These are phyloP conservation scores for Candida anutae DNA, from an alignment of 1,139 yeast genomes.

Conservation along the genomic window DNA sequence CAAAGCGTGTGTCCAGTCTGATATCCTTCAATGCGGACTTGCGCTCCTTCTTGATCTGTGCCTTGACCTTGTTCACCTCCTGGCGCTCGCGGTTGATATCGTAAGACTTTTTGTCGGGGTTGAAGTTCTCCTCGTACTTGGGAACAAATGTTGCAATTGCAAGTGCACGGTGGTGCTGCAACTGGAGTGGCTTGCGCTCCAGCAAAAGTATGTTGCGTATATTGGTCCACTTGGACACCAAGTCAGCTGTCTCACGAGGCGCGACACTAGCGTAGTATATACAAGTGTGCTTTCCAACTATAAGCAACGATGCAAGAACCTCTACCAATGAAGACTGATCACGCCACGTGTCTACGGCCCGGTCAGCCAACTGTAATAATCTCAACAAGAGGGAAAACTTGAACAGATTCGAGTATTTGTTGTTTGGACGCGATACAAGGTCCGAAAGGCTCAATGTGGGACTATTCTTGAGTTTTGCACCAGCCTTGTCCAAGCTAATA, in stretches of 20 bases:
- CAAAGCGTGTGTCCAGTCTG: constrained; percentile 81
- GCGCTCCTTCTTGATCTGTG: constrained; percentile 84
- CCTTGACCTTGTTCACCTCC: constrained; percentile 74
- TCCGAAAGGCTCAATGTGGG: constrained; percentile 9
- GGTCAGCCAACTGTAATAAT: constrained; percentile 20
- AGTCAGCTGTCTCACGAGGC: constrained; percentile 19
- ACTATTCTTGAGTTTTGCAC: constrained; percentile 4
- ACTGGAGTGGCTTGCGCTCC: constrained; percentile 64
- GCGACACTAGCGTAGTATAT: constrained; percentile 21
- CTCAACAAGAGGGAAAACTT: constrained; percentile 25
- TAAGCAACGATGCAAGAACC: constrained; percentile 34
- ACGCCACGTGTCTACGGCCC: constrained; percentile 44
- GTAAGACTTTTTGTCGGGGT: constrained; percentile 89
- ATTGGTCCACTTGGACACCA: constrained; percentile 43
- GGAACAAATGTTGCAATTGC: constrained; percentile 86
- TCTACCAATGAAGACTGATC: constrained; percentile 61
- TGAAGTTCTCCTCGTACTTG: constrained; percentile 90
- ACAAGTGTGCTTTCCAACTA: constrained; percentile 28
- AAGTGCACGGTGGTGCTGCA: constrained; percentile 81
- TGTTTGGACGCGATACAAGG: constrained; percentile 11
- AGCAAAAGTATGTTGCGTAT: constrained; percentile 29
- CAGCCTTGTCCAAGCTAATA: constrained; percentile 14
- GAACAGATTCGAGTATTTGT: constrained; percentile 7
- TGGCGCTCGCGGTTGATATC: constrained; percentile 77
- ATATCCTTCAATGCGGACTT: constrained; percentile 84